Evolutionary conservation across 163 green algal species (phyloP).

Genomic region (Coccomyxa subellipsoidea): DNA sequence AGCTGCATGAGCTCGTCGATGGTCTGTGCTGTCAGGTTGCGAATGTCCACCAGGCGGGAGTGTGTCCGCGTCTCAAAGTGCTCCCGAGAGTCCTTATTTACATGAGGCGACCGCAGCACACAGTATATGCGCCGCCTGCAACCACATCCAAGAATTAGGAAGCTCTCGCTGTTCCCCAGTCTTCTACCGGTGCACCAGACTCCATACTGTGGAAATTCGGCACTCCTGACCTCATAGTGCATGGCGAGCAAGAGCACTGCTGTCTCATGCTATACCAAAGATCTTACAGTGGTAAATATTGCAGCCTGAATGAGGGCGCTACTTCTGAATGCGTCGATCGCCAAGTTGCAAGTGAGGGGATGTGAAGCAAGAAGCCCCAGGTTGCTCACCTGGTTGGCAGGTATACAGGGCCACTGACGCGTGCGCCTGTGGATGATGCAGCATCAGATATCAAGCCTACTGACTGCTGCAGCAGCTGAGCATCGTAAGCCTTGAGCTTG

Average conservation of each 20-base stretch:
- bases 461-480: constrained; percentile 56
- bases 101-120: constrained; percentile 94
- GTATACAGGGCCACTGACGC: constrained; percentile 73
- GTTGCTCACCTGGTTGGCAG: constrained; percentile 67
- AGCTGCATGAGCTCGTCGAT: constrained; percentile 92
- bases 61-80: constrained; percentile 96
- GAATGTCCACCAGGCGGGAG: constrained; percentile 91
- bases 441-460: constrained; percentile 70
- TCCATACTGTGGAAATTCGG: too few relatives aligned
- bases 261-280: too few relatives aligned
- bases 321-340: too few relatives aligned
- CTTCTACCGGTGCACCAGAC: not conserved
- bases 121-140: constrained; percentile 73
- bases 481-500: constrained; percentile 79
- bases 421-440: constrained; percentile 58
- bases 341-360: too few relatives aligned
- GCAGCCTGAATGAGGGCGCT: too few relatives aligned
- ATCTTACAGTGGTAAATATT: too few relatives aligned
- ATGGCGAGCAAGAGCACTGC: too few relatives aligned
- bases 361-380: not conserved
- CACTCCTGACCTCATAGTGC: too few relatives aligned
- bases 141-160: too few relatives aligned
- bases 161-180: too few relatives aligned
- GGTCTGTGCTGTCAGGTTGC: constrained; percentile 83
- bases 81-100: constrained; percentile 98